Evolutionary conservation across 371 early-diverging fungal genomes (phyloP).

Genomic region (Batkoa obscura): DNA sequence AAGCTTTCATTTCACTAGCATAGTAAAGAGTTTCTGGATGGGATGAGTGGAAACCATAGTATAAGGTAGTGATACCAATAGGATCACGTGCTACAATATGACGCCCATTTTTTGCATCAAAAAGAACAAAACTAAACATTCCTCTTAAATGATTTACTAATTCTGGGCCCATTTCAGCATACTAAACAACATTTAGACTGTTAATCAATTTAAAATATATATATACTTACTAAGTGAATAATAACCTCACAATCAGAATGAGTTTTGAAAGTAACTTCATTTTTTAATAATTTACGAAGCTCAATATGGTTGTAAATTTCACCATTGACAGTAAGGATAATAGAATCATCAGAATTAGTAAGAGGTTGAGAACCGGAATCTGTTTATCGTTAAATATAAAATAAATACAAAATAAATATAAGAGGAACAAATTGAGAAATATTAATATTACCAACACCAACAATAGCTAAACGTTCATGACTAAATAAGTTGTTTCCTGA

Average conservation of each 20-base stretch:
- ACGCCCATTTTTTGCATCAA: constrained; percentile 62
- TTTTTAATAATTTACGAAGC: constrained; percentile 53
- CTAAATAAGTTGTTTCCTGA: constrained; percentile 65
- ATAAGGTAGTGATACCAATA: constrained; percentile 91
- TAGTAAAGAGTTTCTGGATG: constrained; percentile 78
- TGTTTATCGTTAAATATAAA: constrained; percentile 12
- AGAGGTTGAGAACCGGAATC: constrained; percentile 90
- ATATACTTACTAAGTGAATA: constrained; percentile 56
- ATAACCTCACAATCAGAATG: constrained; percentile 94
- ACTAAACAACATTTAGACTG: constrained; percentile 26
- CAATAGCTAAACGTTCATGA: constrained; percentile 95
- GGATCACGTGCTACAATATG: constrained; percentile 87
- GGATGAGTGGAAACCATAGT: constrained; percentile 69
- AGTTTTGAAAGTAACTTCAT: constrained; percentile 56
- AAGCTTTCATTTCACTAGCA: constrained; percentile 81
- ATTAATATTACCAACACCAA: constrained; percentile 79
- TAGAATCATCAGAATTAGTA: constrained; percentile 61
- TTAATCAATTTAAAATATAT: not conserved
- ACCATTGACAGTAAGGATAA: constrained; percentile 83
- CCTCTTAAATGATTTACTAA: constrained; percentile 73
- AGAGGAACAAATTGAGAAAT: no score
- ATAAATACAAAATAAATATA: not conserved
- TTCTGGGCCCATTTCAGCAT: constrained; percentile 62
- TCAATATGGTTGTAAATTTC: constrained; percentile 95
- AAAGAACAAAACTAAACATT: constrained; percentile 86